Conservation (phyloP, 495 filamentous ascomycete genomes). For the Podospora pseudocomata region DNA sequence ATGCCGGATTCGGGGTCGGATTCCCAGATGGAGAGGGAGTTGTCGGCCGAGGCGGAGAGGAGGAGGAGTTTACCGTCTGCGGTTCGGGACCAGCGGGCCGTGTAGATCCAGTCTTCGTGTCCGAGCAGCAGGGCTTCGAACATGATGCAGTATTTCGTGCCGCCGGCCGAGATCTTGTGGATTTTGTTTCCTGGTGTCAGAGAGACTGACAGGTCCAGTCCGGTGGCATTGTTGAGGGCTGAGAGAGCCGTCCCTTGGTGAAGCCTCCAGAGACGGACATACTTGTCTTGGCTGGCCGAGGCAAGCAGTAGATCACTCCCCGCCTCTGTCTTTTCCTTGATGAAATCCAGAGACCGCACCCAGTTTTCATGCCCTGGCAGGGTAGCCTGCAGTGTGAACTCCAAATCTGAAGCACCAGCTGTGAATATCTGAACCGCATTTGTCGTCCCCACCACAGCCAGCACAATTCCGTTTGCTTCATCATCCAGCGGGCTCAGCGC, state of each 20-base stretch:
- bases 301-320: constrained; percentile 74
- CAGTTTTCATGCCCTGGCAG: constrained; percentile 92
- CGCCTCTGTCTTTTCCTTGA: constrained; percentile 50
- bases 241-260: constrained; percentile 65
- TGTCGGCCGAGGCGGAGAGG: constrained; percentile 90
- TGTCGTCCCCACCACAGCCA: constrained; percentile 82
- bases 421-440: constrained; percentile 74
- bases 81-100: constrained; percentile 66
- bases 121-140: constrained; percentile 94
- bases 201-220: constrained; percentile 42
- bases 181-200: constrained; percentile 77
- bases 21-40: constrained; percentile 89
- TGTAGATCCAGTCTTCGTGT: constrained; percentile 98
- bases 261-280: constrained; percentile 89
- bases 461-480: constrained; percentile 49
- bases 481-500: constrained; percentile 58
- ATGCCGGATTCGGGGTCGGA: constrained; percentile 77
- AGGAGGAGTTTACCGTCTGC: constrained; percentile 57
- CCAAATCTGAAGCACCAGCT: constrained; percentile 37
- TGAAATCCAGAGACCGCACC: constrained; percentile 81
- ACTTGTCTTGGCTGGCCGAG: constrained; percentile 96
- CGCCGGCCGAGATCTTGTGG: constrained; percentile 57
- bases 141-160: constrained; percentile 67
- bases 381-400: constrained; percentile 71
- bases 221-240: constrained; percentile 35